These are phyloP conservation scores for Colletotrichum siamense DNA, from an alignment of 2,329 filamentous ascomycete species.

Conservation along the genomic window DNA sequence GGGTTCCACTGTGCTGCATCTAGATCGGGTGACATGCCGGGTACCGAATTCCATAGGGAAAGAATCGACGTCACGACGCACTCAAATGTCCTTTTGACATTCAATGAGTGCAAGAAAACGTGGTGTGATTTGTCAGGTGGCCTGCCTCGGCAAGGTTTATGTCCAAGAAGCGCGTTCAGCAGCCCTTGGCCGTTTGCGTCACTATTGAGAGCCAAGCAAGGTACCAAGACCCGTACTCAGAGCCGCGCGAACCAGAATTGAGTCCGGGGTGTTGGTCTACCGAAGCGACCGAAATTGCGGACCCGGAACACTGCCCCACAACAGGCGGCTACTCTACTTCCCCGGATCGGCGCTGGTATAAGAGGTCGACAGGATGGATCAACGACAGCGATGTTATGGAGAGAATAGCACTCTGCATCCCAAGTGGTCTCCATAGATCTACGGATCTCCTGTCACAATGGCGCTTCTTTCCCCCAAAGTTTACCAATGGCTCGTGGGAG, in stretches of 20 bases:
- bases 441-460: neutral
- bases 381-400: neutral
- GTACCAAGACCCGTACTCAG: neutral
- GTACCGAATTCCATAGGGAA: neutral
- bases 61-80: neutral
- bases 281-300: conserved; percentile 11
- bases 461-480: conserved; percentile 6
- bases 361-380: neutral
- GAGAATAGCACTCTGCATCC: neutral
- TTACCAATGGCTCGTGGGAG: conserved; percentile 64
- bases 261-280: neutral
- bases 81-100: neutral
- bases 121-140: conserved; percentile 6
- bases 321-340: neutral
- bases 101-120: neutral
- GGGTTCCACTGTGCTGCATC: neutral
- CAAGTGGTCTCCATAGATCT: neutral
- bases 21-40: neutral
- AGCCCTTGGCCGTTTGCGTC: conserved; percentile 6
- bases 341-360: conserved; percentile 8
- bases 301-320: neutral
- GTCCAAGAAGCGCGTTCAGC: neutral
- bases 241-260: conserved; percentile 3
- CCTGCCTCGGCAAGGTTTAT: neutral
- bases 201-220: conserved; percentile 1